Percentiles rank a stretch among this genome's conserved stretches.
Conservation (phyloP, 2,329 filamentous ascomycete genomes). For the Tolypocladium endophyticum region DNA sequence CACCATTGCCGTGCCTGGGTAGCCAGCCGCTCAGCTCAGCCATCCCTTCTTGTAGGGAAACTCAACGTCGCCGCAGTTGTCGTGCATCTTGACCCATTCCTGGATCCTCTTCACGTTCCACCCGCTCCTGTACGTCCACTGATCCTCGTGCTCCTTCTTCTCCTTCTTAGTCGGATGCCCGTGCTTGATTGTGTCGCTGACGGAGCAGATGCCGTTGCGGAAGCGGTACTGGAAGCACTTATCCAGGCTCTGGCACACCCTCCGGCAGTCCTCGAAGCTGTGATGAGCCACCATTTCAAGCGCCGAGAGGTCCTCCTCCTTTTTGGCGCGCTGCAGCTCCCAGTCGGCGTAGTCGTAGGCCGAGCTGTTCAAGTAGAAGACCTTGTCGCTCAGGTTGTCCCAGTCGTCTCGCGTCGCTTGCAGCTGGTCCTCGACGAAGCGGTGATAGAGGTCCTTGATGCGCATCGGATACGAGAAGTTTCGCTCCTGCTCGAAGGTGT, state of each 20-base stretch:
- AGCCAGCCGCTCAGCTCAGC: neutral
- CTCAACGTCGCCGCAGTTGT: constrained; percentile 17
- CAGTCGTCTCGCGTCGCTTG: constrained; percentile 31
- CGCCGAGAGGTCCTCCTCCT: constrained; percentile 18
- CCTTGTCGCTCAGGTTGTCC: constrained; percentile 41
- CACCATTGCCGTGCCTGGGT: neutral
- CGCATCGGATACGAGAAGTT: constrained; percentile 22
- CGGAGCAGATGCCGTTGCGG: constrained; percentile 25
- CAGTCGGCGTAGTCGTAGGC: constrained; percentile 18
- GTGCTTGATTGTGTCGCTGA: constrained; percentile 23
- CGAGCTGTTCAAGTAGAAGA: constrained; percentile 26
- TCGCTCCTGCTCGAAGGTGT: constrained; percentile 37
- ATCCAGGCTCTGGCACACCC: constrained; percentile 27
- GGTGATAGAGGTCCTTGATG: constrained; percentile 36
- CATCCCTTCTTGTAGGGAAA: neutral
- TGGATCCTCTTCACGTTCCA: constrained; percentile 31
- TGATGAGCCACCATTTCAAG: constrained; percentile 30
- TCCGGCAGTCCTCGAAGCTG: constrained; percentile 30
- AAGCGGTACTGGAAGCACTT: constrained; percentile 32
- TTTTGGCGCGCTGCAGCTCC: constrained; percentile 20
- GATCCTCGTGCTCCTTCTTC: constrained; percentile 13
- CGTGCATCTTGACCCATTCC: constrained; percentile 26
- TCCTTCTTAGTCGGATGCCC: constrained; percentile 24
- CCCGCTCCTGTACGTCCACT: constrained; percentile 24
- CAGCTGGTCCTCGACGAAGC: constrained; percentile 32